These are phyloP conservation scores for Phyllostachys edulis DNA, from an alignment of 176 grass and related monocot genomes.

Conservation along the genomic window DNA sequence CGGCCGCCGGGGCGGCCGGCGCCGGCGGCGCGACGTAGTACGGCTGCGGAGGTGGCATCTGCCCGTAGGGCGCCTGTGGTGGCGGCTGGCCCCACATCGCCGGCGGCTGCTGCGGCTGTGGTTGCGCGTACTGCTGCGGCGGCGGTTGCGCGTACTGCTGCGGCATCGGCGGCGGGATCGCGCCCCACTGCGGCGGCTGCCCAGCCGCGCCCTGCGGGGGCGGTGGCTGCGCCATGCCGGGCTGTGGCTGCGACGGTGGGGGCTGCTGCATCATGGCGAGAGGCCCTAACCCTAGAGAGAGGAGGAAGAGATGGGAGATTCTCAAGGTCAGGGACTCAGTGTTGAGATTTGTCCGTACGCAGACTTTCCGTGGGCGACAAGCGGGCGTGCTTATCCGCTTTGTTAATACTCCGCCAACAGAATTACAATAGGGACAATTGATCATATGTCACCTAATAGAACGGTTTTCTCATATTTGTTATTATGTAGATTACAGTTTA, in stretches of 20 bases:
- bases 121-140: constrained; percentile 52
- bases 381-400: background rate
- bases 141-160: constrained; percentile 61
- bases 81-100: constrained; percentile 85
- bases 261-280: constrained; percentile 57
- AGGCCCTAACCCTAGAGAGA: constrained; percentile 49
- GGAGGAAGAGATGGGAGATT: background rate
- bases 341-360: constrained; percentile 5
- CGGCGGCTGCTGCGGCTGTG: constrained; percentile 45
- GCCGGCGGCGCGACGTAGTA: constrained; percentile 48
- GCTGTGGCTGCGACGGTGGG: constrained; percentile 49
- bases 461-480: too few relatives aligned
- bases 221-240: constrained; percentile 40
- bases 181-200: constrained; percentile 77
- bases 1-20: constrained; percentile 20
- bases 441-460: too few relatives aligned
- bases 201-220: constrained; percentile 31
- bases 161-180: constrained; percentile 69
- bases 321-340: background rate
- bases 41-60: constrained; percentile 44
- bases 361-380: constrained; percentile 13
- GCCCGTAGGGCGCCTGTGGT: constrained; percentile 50
- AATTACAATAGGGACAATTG: too few relatives aligned
- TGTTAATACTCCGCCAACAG: background rate
- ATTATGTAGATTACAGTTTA: too few relatives aligned